Evolutionary conservation across 148 eudicot genomes (phyloP).

Genomic region (Rhododendron molle): DNA sequence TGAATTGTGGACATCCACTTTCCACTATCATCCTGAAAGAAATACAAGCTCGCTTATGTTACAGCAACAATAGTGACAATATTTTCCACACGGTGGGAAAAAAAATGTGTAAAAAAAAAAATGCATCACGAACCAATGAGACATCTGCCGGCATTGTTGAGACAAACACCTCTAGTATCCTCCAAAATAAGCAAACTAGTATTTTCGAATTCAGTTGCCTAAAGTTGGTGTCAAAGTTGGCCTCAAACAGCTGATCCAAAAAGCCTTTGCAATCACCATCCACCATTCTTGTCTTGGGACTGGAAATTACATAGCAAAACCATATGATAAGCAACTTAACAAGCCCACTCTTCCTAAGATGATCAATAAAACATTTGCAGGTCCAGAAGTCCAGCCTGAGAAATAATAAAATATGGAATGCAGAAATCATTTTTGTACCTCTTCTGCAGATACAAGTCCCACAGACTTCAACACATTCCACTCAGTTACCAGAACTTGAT

Average conservation of each 20-base stretch:
- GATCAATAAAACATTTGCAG: background rate
- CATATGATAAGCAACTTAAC: constrained; percentile 4
- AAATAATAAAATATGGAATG: background rate
- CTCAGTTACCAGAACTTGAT: constrained; percentile 45
- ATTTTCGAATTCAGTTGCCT: constrained; percentile 54
- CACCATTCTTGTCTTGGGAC: constrained; percentile 34
- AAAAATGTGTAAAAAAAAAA: background rate
- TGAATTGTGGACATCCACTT: constrained; percentile 38
- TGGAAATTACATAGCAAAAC: constrained; percentile 18
- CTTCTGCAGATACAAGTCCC: constrained; percentile 29
- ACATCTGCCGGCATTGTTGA: constrained; percentile 34
- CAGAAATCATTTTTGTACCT: constrained; percentile 28
- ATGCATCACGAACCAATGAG: constrained; percentile 36
- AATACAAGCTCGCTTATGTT: background rate
- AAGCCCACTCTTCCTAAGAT: background rate
- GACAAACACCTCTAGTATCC: constrained; percentile 41
- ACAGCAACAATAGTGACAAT: background rate
- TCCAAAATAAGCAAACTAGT: constrained; percentile 60
- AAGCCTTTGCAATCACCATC: constrained; percentile 41
- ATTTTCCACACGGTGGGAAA: background rate
- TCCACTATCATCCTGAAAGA: constrained; percentile 48
- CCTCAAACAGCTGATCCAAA: constrained; percentile 40
- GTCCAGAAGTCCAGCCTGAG: background rate
- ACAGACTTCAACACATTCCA: constrained; percentile 45
- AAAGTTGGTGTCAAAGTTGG: constrained; percentile 26